These are phyloP conservation scores for Teunomyces tritomae DNA, from an alignment of 805 yeast genomes.

Conservation along the genomic window DNA sequence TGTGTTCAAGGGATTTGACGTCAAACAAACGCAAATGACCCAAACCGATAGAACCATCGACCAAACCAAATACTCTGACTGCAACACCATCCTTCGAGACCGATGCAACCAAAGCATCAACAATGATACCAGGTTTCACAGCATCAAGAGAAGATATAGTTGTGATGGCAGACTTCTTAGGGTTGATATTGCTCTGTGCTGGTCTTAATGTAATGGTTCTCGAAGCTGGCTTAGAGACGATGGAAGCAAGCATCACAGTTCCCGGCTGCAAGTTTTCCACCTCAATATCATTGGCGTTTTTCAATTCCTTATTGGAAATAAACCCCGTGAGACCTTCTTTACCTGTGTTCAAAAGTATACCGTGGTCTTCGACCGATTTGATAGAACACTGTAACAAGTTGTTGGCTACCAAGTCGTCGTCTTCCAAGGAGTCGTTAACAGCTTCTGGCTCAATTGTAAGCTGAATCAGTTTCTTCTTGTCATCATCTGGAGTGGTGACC, in stretches of 20 bases:
- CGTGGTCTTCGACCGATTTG: slow-evolving; percentile 87
- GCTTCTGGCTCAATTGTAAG: slow-evolving; percentile 70
- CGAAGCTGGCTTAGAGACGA: slow-evolving; percentile 44
- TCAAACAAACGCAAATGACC: slow-evolving; percentile 60
- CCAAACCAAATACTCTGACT: slow-evolving; percentile 72
- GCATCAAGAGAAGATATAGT: slow-evolving; percentile 74
- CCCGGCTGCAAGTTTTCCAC: slow-evolving; percentile 50
- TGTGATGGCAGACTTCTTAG: slow-evolving; percentile 47
- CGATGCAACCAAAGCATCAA: slow-evolving; percentile 68
- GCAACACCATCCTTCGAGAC: slow-evolving; percentile 59
- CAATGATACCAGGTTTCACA: slow-evolving; percentile 79
- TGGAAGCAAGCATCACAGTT: slow-evolving; percentile 62
- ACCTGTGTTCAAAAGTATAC: slow-evolving; percentile 75
- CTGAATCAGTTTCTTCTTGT: slow-evolving; percentile 60
- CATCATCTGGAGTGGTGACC: slow-evolving; percentile 53
- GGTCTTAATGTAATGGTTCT: slow-evolving; percentile 62
- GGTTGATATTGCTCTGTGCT: slow-evolving; percentile 34
- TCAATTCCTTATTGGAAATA: slow-evolving; percentile 66
- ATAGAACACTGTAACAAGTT: slow-evolving; percentile 73
- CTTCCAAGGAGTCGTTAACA: slow-evolving; percentile 60
- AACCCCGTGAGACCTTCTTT: slow-evolving; percentile 58
- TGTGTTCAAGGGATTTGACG: slow-evolving; percentile 51
- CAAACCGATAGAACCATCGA: slow-evolving; percentile 66
- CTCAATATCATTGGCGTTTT: slow-evolving; percentile 31
- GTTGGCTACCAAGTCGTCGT: slow-evolving; percentile 64